These are phyloP conservation scores for Cupressus sempervirens DNA, from an alignment of 75 land plant species.

Conservation along the genomic window DNA sequence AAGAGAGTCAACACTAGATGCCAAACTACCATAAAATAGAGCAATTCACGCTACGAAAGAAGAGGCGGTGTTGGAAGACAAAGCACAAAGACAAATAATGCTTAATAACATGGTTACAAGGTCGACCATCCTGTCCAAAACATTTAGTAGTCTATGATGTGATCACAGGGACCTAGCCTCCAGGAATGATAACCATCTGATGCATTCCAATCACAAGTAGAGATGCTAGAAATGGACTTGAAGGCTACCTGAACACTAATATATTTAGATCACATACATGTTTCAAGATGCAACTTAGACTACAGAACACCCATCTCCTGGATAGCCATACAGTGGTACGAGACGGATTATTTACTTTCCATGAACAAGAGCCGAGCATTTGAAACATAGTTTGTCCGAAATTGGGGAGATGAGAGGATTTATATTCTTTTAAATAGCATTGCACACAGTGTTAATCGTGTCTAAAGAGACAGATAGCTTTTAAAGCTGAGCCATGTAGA, in stretches of 20 bases:
- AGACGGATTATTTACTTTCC: constrained; percentile 31
- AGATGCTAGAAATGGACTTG: constrained; percentile 15
- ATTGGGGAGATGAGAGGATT: too few species aligned
- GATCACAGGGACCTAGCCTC: constrained; percentile 31
- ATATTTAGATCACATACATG: constrained; percentile 25
- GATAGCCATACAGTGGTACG: constrained; percentile 30
- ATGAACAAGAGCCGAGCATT: too few species aligned
- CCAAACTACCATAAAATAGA: too few species aligned
- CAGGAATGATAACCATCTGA: constrained; percentile 21
- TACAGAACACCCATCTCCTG: constrained; percentile 38
- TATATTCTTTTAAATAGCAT: too few species aligned
- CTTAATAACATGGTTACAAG: constrained; percentile 20
- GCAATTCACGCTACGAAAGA: too few species aligned
- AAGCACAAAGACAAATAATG: constrained; percentile 29
- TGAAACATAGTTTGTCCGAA: too few species aligned
- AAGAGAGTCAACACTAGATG: too few species aligned
- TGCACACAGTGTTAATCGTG: too few species aligned
- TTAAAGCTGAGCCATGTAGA: too few species aligned
- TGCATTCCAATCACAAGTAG: constrained; percentile 9
- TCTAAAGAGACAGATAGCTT: too few species aligned
- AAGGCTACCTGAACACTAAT: constrained; percentile 20
- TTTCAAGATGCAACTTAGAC: constrained; percentile 33
- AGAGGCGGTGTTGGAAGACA: too few species aligned
- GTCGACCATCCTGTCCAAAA: constrained; percentile 26
- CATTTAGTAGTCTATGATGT: constrained; percentile 21